phyloP scores from a whole-genome alignment of 768 basidiomycete species.

The Coprinellus aureogranulatus region DNA sequence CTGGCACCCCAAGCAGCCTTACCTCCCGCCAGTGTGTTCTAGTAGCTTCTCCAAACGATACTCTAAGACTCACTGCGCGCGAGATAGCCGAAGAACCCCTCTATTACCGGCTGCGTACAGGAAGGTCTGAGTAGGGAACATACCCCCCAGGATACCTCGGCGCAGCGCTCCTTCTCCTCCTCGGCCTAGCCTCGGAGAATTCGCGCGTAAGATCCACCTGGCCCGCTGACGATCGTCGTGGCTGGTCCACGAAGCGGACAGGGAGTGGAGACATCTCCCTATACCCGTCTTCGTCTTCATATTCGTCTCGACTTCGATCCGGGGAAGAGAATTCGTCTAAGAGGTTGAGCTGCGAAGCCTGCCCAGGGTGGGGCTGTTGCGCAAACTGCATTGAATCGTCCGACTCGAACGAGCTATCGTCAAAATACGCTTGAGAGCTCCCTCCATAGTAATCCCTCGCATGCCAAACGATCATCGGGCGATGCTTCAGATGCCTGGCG shows the following conservation, averaged over 20 bases:
- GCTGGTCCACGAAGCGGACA: no score
- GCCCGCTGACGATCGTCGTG: neutral
- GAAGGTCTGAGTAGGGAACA: neutral
- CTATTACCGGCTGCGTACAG: no score
- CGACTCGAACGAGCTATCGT: neutral
- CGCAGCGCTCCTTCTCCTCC: neutral
- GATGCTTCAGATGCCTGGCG: conserved; percentile 4
- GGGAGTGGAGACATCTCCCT: no score
- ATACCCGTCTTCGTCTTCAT: neutral
- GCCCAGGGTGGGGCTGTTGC: neutral
- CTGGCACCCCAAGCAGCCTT: no score
- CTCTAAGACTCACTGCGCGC: no score
- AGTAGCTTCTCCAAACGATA: no score
- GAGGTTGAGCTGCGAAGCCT: neutral
- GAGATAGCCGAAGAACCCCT: no score
- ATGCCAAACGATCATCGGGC: conserved; percentile 7
- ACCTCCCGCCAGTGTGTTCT: no score
- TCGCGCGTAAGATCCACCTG: neutral
- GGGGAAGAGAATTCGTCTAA: neutral
- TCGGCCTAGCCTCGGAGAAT: neutral
- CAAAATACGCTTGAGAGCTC: neutral
- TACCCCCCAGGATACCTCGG: neutral
- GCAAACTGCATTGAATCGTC: neutral
- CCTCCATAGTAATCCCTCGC: conserved; percentile 2
- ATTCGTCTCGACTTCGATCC: neutral